phyloP scores from a whole-genome alignment of 805 yeast species.

The Nakazawaea ishiwadae region DNA sequence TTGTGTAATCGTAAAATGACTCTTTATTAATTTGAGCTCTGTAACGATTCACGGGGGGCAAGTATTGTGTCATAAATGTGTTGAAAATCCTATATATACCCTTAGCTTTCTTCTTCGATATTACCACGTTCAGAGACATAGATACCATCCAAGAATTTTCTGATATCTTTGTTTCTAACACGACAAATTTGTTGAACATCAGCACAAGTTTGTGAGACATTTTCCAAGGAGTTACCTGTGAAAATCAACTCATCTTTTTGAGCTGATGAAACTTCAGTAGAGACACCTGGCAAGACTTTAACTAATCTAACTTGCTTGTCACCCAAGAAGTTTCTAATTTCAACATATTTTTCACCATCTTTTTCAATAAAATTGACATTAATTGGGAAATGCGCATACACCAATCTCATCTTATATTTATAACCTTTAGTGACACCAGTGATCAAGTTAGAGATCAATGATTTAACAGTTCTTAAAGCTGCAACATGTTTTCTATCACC shows the following conservation, averaged over 20 bases:
- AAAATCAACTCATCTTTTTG: slow-evolving; percentile 94
- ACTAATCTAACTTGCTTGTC: slow-evolving; percentile 95
- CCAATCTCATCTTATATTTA: slow-evolving; percentile 99
- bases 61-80: too few relatives aligned
- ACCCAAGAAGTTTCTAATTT: slow-evolving; percentile 99
- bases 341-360: slow-evolving; percentile 72
- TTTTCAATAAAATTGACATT: slow-evolving; percentile 87
- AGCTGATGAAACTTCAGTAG: slow-evolving; percentile 70
- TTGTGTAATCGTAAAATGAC: slow-evolving; percentile 16
- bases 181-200: slow-evolving; percentile 97
- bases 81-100: too few relatives aligned
- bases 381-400: slow-evolving; percentile 99
- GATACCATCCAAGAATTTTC: slow-evolving; percentile 99
- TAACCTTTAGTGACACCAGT: slow-evolving; percentile 99
- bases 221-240: slow-evolving; percentile 94
- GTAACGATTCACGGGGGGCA: slow-evolving; percentile 18
- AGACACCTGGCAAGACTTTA: slow-evolving; percentile 85
- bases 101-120: slow-evolving; percentile 61
- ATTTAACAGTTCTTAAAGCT: slow-evolving; percentile 97
- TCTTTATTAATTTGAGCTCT: slow-evolving; percentile 14
- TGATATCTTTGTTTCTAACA: slow-evolving; percentile 99
- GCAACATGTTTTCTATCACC: slow-evolving; percentile 99
- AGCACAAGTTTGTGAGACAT: slow-evolving; percentile 97
- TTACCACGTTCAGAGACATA: slow-evolving; percentile 95
- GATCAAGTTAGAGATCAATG: slow-evolving; percentile 88